These are phyloP conservation scores for Gastrolobium bilobum DNA, from an alignment of 306 rosid genomes.

Conservation along the genomic window DNA sequence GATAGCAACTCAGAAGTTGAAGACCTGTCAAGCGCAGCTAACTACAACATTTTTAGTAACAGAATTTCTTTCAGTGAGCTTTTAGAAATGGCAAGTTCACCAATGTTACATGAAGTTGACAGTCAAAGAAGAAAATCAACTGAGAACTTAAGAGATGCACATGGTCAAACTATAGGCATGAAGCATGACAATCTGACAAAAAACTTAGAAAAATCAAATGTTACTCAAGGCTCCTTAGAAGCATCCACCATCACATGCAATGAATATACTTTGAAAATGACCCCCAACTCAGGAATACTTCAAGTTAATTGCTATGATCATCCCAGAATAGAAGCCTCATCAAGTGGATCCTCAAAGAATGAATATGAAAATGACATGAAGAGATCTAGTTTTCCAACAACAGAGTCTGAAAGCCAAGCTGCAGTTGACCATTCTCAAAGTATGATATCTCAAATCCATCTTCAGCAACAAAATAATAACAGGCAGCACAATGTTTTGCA, in stretches of 20 bases:
- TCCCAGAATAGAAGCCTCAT: constrained; percentile 55
- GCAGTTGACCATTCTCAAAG: constrained; percentile 53
- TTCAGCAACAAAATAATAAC: constrained; percentile 29
- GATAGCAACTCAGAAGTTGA: constrained; percentile 74
- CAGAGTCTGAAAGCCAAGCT: constrained; percentile 61
- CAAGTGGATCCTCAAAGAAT: constrained; percentile 56
- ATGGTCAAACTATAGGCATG: constrained; percentile 41
- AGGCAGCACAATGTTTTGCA: constrained; percentile 38
- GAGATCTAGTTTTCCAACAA: constrained; percentile 57
- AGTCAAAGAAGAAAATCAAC: constrained; percentile 43
- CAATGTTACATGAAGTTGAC: constrained; percentile 46
- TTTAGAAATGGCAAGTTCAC: constrained; percentile 55
- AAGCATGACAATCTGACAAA: constrained; percentile 53
- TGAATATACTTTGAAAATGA: constrained; percentile 48
- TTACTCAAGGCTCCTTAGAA: constrained; percentile 49
- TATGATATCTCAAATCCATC: constrained; percentile 33
- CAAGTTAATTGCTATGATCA: constrained; percentile 59
- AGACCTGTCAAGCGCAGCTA: constrained; percentile 55
- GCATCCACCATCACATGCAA: constrained; percentile 51
- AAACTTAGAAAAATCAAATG: constrained; percentile 52
- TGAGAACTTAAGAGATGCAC: constrained; percentile 46
- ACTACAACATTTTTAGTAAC: constrained; percentile 45
- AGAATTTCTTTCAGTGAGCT: constrained; percentile 54
- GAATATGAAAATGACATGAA: constrained; percentile 54
- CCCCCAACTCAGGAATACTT: constrained; percentile 53